phyloP scores from a whole-genome alignment of 1,284 basidiomycete species.

The Ustanciosporium gigantosporum region DNA sequence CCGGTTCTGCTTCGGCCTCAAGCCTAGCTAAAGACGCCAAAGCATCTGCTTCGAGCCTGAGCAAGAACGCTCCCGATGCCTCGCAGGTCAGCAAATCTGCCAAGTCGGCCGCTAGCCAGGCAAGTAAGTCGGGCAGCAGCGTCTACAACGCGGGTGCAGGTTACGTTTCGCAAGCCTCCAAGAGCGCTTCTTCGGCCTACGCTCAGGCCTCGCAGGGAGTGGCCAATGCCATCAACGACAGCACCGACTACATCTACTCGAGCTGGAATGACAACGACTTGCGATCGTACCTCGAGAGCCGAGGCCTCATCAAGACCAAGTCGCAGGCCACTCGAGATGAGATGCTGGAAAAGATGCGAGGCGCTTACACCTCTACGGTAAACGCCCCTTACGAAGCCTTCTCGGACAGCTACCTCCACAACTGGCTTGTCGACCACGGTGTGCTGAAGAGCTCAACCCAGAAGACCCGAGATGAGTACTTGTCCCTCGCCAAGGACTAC shows the following conservation, averaged over 20 bases:
- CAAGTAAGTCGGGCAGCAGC: conserved; percentile 32
- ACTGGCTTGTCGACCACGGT: conserved; percentile 58
- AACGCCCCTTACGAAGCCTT: conserved; percentile 55
- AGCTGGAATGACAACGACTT: conserved; percentile 53
- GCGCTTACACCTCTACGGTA: conserved; percentile 47
- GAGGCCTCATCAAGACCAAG: conserved; percentile 52
- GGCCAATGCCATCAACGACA: conserved; percentile 38
- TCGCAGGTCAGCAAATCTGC: conserved; percentile 27
- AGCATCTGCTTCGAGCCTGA: conserved; percentile 17
- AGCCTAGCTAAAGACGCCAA: conserved; percentile 8
- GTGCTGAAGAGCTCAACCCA: conserved; percentile 43
- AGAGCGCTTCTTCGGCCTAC: conserved; percentile 36
- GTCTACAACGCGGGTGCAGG: background rate
- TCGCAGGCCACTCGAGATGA: conserved; percentile 46
- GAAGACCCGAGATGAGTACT: conserved; percentile 53
- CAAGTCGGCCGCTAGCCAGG: conserved; percentile 36
- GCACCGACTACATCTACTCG: conserved; percentile 58
- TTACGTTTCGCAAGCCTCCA: conserved; percentile 30
- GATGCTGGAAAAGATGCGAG: conserved; percentile 42
- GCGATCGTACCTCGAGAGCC: conserved; percentile 42
- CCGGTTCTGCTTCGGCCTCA: conserved; percentile 12
- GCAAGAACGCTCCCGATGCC: conserved; percentile 23
- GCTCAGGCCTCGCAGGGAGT: conserved; percentile 43
- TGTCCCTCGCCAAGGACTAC: conserved; percentile 50
- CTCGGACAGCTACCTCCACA: conserved; percentile 56